Percentiles rank a stretch among this genome's conserved stretches.
Conservation (phyloP, 495 filamentous ascomycete genomes). For the Penicillium cataractarum region DNA sequence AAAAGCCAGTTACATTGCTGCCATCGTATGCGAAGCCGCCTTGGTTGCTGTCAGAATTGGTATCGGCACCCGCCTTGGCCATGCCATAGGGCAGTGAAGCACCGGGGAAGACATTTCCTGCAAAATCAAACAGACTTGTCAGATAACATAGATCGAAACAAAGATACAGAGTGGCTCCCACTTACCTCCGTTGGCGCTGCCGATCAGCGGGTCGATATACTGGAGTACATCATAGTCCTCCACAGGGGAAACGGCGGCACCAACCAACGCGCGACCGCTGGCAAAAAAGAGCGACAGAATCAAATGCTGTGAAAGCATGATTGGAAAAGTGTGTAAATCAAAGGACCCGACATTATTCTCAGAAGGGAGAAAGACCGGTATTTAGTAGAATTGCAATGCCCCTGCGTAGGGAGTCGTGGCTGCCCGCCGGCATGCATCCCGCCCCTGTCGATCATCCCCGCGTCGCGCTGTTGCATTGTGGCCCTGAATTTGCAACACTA, state of each 20-base stretch:
- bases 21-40: slow-evolving; percentile 75
- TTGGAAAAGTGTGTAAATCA: slow-evolving; percentile 1
- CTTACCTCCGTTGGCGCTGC: slow-evolving; percentile 61
- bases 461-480: slow-evolving; percentile 20
- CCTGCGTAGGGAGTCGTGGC: slow-evolving; percentile 11
- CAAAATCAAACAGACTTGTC: neutral
- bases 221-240: slow-evolving; percentile 49
- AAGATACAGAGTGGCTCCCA: neutral
- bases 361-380: slow-evolving; percentile 14
- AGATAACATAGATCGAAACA: neutral
- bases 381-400: slow-evolving; percentile 14
- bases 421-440: slow-evolving; percentile 19
- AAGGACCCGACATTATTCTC: neutral
- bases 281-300: slow-evolving; percentile 24
- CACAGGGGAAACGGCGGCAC: slow-evolving; percentile 16
- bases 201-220: slow-evolving; percentile 62
- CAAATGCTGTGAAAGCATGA: slow-evolving; percentile 18
- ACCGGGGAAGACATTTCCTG: slow-evolving; percentile 72
- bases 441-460: slow-evolving; percentile 30
- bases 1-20: slow-evolving; percentile 70
- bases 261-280: slow-evolving; percentile 20
- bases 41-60: slow-evolving; percentile 64
- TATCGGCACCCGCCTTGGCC: slow-evolving; percentile 80
- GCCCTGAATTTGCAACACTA: neutral
- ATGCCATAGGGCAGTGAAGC: slow-evolving; percentile 75